Conservation (phyloP, 129 eudicot genomes). For the Artemisia tridentata region DNA sequence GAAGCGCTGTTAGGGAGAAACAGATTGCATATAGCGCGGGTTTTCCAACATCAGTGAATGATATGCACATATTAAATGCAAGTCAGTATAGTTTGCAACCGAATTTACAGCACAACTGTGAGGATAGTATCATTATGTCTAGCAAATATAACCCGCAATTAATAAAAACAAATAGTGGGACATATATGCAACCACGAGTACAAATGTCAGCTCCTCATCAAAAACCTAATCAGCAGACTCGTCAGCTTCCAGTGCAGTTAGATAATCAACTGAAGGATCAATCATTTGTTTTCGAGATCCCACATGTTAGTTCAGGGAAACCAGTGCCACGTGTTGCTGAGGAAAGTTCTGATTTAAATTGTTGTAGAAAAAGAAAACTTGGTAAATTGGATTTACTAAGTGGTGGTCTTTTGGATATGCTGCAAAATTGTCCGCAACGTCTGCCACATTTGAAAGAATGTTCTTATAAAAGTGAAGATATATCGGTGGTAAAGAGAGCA, state of each 20-base stretch:
- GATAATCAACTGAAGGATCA: conserved; percentile 16
- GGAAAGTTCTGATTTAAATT: conserved; percentile 13
- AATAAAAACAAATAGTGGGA: conserved; percentile 11
- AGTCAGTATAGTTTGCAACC: conserved; percentile 2
- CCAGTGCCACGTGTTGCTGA: not conserved
- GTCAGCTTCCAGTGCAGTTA: conserved; percentile 18
- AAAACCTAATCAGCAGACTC: conserved; percentile 14
- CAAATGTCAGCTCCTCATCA: not conserved
- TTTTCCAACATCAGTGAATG: conserved; percentile 5
- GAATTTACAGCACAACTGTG: conserved; percentile 14
- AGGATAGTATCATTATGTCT: conserved; percentile 9
- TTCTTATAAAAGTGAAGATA: not conserved
- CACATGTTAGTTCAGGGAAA: not conserved
- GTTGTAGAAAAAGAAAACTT: conserved; percentile 28
- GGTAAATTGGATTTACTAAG: not conserved
- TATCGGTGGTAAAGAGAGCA: not conserved
- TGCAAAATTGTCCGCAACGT: conserved; percentile 15
- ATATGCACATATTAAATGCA: not conserved
- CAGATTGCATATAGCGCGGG: not conserved
- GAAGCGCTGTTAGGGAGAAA: not conserved
- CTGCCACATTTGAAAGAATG: conserved; percentile 26
- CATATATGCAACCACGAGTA: conserved; percentile 12
- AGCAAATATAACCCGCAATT: not conserved
- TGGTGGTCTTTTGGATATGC: conserved; percentile 22
- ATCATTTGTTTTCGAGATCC: conserved; percentile 10